Percentiles rank a stretch among this genome's conserved stretches.
These are phyloP conservation scores for Cercospora sp. DNA, from an alignment of 2,329 filamentous ascomycete genomes.

Conservation along the genomic window DNA sequence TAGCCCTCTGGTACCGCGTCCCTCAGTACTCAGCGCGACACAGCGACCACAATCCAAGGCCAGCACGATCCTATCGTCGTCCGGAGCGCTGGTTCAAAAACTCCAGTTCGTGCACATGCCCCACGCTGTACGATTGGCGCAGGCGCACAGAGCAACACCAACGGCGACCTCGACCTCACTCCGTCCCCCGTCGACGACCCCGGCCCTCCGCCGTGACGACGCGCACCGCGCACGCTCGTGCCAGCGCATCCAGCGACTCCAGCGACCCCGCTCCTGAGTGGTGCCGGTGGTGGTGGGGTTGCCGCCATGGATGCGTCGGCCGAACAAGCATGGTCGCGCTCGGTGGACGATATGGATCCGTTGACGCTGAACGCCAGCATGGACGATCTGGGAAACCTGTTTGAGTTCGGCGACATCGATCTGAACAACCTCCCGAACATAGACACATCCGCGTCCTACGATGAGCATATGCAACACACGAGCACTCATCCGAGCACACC, in stretches of 20 bases:
- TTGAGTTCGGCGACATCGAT: constrained; percentile 44
- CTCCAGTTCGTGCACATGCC: not conserved
- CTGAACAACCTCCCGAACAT: constrained; percentile 33
- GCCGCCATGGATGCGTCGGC: constrained; percentile 33
- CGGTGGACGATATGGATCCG: constrained; percentile 43
- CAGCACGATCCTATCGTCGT: not conserved
- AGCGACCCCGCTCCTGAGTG: not conserved
- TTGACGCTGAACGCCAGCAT: constrained; percentile 34
- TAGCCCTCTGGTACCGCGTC: not conserved
- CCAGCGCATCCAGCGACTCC: not conserved
- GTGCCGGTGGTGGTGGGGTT: not conserved
- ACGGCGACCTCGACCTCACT: not conserved
- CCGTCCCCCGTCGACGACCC: not conserved
- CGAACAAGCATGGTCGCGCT: constrained; percentile 43
- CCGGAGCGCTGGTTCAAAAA: not conserved
- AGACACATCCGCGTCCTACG: constrained; percentile 27
- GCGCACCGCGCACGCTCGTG: not conserved
- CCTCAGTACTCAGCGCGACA: not conserved
- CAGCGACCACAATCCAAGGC: not conserved
- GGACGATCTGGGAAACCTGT: constrained; percentile 48
- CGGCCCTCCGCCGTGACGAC: not conserved
- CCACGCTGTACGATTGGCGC: not conserved
- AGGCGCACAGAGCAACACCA: not conserved
- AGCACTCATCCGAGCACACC: constrained; percentile 35
- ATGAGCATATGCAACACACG: constrained; percentile 29